phyloP scores from a whole-genome alignment of 331 rosid genomes.

The Spiraea crenata region DNA sequence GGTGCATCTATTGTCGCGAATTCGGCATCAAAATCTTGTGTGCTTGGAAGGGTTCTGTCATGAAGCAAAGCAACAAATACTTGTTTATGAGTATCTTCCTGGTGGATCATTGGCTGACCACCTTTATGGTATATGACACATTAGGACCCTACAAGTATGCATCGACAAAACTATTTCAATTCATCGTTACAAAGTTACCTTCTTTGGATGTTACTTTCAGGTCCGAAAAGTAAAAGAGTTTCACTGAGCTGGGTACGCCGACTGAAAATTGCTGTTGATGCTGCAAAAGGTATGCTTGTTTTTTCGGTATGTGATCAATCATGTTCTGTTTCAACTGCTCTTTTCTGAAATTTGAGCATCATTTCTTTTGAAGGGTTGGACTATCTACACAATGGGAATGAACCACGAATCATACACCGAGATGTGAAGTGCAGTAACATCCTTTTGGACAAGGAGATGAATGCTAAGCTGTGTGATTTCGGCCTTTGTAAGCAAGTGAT shows the following conservation, averaged over 20 bases:
- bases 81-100: slow-evolving; percentile 86
- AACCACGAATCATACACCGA: slow-evolving; percentile 90
- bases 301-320: background rate
- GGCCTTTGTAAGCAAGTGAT: slow-evolving; percentile 89
- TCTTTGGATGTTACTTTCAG: slow-evolving; percentile 35
- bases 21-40: slow-evolving; percentile 85
- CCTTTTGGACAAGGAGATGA: slow-evolving; percentile 82
- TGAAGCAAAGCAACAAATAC: slow-evolving; percentile 88
- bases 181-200: background rate
- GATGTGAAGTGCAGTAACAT: slow-evolving; percentile 92
- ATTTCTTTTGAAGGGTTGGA: slow-evolving; percentile 60
- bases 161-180: background rate
- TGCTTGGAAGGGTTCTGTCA: slow-evolving; percentile 85
- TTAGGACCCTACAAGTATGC: background rate
- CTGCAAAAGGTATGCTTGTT: slow-evolving; percentile 71
- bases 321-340: background rate
- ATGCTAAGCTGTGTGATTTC: slow-evolving; percentile 89
- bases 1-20: slow-evolving; percentile 76
- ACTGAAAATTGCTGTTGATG: slow-evolving; percentile 92
- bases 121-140: slow-evolving; percentile 62
- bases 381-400: slow-evolving; percentile 86
- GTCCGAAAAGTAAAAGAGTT: slow-evolving; percentile 47
- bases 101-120: slow-evolving; percentile 84
- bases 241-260: slow-evolving; percentile 87
- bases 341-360: slow-evolving; percentile 6